Base-by-base conservation (phyloP, 2,329 filamentous ascomycete genomes). In the Rhinocladiella mackenziei region DNA sequence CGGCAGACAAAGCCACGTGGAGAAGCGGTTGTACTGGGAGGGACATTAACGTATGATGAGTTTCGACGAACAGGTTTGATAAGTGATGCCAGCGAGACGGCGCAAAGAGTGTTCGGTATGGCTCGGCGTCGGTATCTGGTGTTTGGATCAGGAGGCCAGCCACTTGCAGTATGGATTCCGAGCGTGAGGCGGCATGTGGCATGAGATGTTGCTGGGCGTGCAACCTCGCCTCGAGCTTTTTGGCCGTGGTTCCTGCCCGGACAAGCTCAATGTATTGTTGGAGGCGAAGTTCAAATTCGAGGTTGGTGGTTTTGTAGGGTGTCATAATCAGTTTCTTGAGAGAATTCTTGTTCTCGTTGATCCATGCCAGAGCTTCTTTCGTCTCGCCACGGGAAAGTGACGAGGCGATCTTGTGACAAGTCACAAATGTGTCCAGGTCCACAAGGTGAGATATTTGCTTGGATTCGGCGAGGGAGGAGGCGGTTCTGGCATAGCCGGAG, bases 241-340 rank as follows among this genome's bases (percentile, higher is more conserved):
- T 88, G 5, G 69, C 62, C 17, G 76, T 71, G 3, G 81, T 73
- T 41, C 77, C 39, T 77, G 75, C 79, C 48, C 91, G 76, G 47
- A 94, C 80, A 49, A 97, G 75, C 66, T 97, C 92, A 57, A 97
- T 89, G 63, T 89, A 97, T 63, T 97, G 89, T 65, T 98, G 92
- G 58, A 94, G 76, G 9, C 92, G 83, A 31, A 98, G 77, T 73
- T 94, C 87, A 60, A 95, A 94, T 65, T 98, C 92, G 11, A 98
- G 76, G 55, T 84, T 86, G 59, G 55, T 56, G 6, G 46, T 48
- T 29, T 54, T 50, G 30, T 44, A 31, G 4, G 53, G 46, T 13
- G 46, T 20, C 14, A 43, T 44, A 6, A 54, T 83, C 66, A 86
- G 84, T 73, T 92, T 94, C 61, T 89, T 86, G 48, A 98, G 69